phyloP scores from a whole-genome alignment of 2,329 filamentous ascomycete genomes.

The Talaromyces islandicus region DNA sequence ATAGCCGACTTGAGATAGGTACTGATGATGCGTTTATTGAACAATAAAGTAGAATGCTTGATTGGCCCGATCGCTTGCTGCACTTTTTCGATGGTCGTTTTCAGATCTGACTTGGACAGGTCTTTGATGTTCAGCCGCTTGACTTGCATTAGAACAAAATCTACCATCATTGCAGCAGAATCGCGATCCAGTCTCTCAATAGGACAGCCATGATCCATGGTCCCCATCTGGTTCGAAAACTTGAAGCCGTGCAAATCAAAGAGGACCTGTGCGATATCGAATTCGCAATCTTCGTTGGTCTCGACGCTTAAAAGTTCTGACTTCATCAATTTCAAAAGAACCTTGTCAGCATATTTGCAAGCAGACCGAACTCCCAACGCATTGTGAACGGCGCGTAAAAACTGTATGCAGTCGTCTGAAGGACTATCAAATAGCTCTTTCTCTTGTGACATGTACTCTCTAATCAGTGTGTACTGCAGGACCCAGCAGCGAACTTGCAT shows the following conservation, averaged over 20 bases:
- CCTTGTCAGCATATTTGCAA: constrained; percentile 78
- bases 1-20: constrained; percentile 78
- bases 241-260: constrained; percentile 79
- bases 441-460: constrained; percentile 66
- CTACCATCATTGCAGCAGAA: constrained; percentile 74
- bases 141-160: constrained; percentile 75
- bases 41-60: constrained; percentile 74
- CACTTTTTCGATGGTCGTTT: constrained; percentile 85
- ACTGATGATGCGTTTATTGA: constrained; percentile 78
- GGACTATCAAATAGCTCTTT: constrained; percentile 57
- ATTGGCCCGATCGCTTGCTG: constrained; percentile 74
- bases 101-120: constrained; percentile 82
- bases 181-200: constrained; percentile 71
- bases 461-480: constrained; percentile 73
- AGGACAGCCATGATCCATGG: constrained; percentile 74
- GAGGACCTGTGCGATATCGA: constrained; percentile 77
- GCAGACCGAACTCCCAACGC: constrained; percentile 76
- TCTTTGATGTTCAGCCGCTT: constrained; percentile 85
- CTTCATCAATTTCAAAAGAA: constrained; percentile 84
- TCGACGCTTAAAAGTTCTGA: constrained; percentile 73
- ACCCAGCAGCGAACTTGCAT: constrained; percentile 87
- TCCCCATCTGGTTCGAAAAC: constrained; percentile 62
- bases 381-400: constrained; percentile 74
- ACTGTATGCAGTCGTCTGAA: constrained; percentile 69
- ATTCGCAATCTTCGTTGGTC: constrained; percentile 74